Evolutionary conservation across 306 rosid species (phyloP).

Genomic region (Echinosophora koreensis): DNA sequence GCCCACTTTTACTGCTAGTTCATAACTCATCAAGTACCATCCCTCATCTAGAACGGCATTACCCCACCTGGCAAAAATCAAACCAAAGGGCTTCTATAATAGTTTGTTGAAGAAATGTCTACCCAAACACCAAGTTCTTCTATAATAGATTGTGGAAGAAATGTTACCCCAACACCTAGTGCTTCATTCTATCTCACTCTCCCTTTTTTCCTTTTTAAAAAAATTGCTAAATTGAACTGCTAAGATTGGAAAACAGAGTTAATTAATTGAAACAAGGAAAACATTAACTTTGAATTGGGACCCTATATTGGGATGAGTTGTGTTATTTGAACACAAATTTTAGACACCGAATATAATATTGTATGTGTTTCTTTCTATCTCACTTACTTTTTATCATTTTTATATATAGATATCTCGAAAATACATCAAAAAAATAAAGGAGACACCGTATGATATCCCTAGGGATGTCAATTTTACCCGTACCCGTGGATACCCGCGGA

Average conservation of each 20-base stretch:
- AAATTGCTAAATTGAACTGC: neutral
- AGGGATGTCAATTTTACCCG: too few species aligned
- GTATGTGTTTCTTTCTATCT: too few species aligned
- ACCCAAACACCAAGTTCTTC: conserved; percentile 7
- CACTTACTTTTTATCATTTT: too few species aligned
- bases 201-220: neutral
- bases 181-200: neutral
- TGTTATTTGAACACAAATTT: too few species aligned
- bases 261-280: conserved; percentile 6
- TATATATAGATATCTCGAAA: too few species aligned
- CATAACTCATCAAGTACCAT: conserved; percentile 42
- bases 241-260: conserved; percentile 20
- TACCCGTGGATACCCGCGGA: too few species aligned
- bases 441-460: too few species aligned
- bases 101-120: conserved; percentile 8
- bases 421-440: too few species aligned
- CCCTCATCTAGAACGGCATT: conserved; percentile 27
- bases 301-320: too few species aligned
- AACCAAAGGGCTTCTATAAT: conserved; percentile 35
- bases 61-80: conserved; percentile 43
- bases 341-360: too few species aligned
- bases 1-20: conserved; percentile 42
- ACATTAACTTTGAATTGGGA: conserved; percentile 1
- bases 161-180: conserved; percentile 6
- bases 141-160: conserved; percentile 18